These are phyloP conservation scores for Globisporangium ultimum DNA, from an alignment of 352 stramenopile genomes.

Conservation along the genomic window DNA sequence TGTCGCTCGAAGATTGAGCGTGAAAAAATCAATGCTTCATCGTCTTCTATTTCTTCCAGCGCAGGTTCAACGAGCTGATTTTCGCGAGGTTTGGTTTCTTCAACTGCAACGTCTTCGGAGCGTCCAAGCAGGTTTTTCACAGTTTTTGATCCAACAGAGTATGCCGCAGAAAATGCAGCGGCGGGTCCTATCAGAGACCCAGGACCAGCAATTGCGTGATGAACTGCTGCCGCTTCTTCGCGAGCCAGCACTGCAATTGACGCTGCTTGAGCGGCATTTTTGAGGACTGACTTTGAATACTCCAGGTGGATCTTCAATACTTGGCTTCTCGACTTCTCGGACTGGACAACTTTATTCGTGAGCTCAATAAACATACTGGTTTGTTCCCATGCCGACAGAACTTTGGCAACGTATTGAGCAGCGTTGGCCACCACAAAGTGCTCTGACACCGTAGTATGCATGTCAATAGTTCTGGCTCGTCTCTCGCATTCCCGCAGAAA, in stretches of 20 bases:
- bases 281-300: slow-evolving; percentile 45
- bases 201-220: slow-evolving; percentile 59
- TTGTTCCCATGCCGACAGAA: slow-evolving; percentile 59
- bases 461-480: slow-evolving; percentile 8
- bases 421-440: slow-evolving; percentile 54
- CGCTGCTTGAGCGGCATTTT: slow-evolving; percentile 38
- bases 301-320: slow-evolving; percentile 63
- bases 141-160: slow-evolving; percentile 72
- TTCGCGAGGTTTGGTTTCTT: not conserved
- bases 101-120: not conserved
- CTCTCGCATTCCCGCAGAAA: slow-evolving; percentile 18
- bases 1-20: slow-evolving; percentile 75
- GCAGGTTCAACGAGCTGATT: not conserved
- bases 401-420: slow-evolving; percentile 31
- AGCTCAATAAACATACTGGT: slow-evolving; percentile 69
- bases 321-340: slow-evolving; percentile 44
- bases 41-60: slow-evolving; percentile 14
- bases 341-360: slow-evolving; percentile 50
- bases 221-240: slow-evolving; percentile 69
- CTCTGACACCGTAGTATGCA: slow-evolving; percentile 12
- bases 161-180: slow-evolving; percentile 62
- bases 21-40: slow-evolving; percentile 59
- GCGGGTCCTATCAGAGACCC: slow-evolving; percentile 70
- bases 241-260: slow-evolving; percentile 54
- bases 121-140: slow-evolving; percentile 64